Percentiles rank a stretch among this genome's conserved stretches.
Conservation (phyloP, 169 alveolate species). For the Pseudocohnilembus persalinus region DNA sequence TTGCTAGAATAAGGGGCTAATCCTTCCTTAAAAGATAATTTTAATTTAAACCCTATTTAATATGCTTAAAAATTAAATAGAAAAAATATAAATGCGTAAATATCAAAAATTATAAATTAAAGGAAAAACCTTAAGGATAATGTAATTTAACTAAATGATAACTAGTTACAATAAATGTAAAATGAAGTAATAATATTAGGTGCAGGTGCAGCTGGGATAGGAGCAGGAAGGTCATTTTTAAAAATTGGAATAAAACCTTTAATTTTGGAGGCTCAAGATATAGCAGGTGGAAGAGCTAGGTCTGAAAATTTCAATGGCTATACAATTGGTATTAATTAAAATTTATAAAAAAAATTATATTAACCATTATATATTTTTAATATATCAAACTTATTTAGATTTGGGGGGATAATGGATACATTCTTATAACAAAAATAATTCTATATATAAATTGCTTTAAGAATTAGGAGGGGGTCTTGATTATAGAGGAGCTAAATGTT, state of each 20-base stretch:
- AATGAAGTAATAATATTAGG: background rate
- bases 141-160: background rate
- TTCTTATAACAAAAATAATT: background rate
- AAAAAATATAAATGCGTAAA: no score
- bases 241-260: background rate
- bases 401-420: background rate
- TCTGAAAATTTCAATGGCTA: background rate
- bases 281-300: background rate
- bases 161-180: no score
- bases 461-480: background rate
- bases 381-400: background rate
- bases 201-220: background rate
- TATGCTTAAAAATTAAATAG: background rate
- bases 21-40: background rate
- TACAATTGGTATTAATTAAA: background rate
- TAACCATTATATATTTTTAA: no score
- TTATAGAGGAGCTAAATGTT: background rate
- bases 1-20: background rate
- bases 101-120: no score
- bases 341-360: no score
- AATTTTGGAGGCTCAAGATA: background rate
- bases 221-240: background rate
- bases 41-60: background rate
- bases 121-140: no score
- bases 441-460: background rate